Base-by-base conservation (phyloP, 2,329 filamentous ascomycete species). In the Neoarthrinium moseri region DNA sequence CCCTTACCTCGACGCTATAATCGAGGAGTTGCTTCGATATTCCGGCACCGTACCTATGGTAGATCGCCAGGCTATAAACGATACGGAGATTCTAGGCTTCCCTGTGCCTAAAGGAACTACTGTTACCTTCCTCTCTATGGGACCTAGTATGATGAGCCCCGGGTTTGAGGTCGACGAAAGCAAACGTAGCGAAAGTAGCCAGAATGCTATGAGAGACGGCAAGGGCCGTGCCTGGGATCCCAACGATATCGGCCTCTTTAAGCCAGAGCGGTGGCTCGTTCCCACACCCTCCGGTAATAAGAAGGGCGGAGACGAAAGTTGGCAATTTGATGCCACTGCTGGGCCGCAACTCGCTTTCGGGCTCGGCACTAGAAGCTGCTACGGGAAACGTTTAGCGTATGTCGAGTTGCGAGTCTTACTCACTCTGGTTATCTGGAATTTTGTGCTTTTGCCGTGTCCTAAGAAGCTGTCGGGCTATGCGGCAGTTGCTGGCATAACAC, bases 21-120 rank as follows among this genome's bases (percentile, higher is more conserved):
- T 65, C 3, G 60, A 65, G 37, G 64, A 69, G 49, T 54, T 58
- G 3, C 49, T 64, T 4, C 63, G 66, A 2, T 50, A 53, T 20
- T 46, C 52, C 5, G 45, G 48, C 15, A 54, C 59, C 4, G 48
- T 58, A 11, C 38, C 56, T 27, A 43, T 54, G 32, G 54, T 59
- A 4, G 47, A 47, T 2, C 60, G 61, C 5, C 35, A 53, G 22
- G 52, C 63, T 6, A 45, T 49, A 8, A 35, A 51, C 15, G 61
- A 66, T 35, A 59, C 57, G 2, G 47, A 45, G 10, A 44, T 64
- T 5, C 54, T 58, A 4, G 56, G 56, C 10, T 37, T 48, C 18
- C 45, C 11, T 11, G 48, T 58, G 13, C 50, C 51, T 17, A 56
- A 56, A 41, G 56, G 54, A 10, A 54, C 50, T 2, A 37, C 37